Evolutionary conservation across 805 yeast genomes (phyloP).

Genomic region (Candida krabiensis): DNA sequence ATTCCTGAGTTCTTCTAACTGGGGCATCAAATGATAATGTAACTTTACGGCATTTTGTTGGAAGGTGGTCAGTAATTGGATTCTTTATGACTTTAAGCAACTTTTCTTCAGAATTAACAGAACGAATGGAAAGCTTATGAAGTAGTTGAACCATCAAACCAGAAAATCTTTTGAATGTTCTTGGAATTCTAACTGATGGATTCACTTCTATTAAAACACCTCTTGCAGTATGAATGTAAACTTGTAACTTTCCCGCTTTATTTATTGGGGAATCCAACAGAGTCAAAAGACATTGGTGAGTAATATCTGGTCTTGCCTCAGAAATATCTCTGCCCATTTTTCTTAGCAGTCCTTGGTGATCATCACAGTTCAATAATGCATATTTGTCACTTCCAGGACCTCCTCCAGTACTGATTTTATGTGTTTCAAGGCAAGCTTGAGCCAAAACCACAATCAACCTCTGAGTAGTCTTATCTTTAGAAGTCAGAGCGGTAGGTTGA

Average conservation of each 20-base stretch:
- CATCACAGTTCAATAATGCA: constrained; percentile 94
- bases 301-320: constrained; percentile 98
- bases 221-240: constrained; percentile 91
- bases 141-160: constrained; percentile 97
- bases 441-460: constrained; percentile 92
- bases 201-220: constrained; percentile 95
- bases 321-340: constrained; percentile 97
- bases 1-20: constrained; percentile 84
- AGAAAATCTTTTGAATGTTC: constrained; percentile 96
- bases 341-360: constrained; percentile 92
- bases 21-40: constrained; percentile 92
- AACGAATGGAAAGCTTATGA: constrained; percentile 88
- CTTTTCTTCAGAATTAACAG: constrained; percentile 94
- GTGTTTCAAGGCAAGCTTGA: constrained; percentile 94
- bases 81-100: constrained; percentile 91
- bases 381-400: constrained; percentile 87
- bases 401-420: constrained; percentile 72
- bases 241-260: constrained; percentile 96
- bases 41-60: constrained; percentile 91
- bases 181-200: constrained; percentile 94
- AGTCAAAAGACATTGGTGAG: constrained; percentile 95
- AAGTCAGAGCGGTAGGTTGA: constrained; percentile 76
- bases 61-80: constrained; percentile 95
- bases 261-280: constrained; percentile 96
- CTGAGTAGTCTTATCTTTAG: constrained; percentile 83